Conservation (phyloP, 345 rosid species). For the Cardamine chenopodiifolia region DNA sequence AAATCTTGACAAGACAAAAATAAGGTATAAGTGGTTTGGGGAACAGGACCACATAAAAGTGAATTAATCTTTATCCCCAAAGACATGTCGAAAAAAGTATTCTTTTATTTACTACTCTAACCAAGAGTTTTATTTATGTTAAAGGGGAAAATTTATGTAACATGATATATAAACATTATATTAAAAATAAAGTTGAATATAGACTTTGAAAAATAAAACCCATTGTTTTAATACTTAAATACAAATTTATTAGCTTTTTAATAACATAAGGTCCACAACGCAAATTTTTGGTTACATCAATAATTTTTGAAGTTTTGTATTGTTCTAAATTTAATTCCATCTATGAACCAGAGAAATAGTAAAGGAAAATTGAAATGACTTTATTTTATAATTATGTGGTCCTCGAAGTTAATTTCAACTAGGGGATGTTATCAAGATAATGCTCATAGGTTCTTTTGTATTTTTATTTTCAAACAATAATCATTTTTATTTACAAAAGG, state of each 20-base stretch:
- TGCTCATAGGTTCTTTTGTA: conserved; percentile 20
- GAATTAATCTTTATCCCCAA: conserved; percentile 25
- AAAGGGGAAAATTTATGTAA: background rate
- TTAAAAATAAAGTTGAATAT: background rate
- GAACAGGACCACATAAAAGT: conserved; percentile 35
- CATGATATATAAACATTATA: background rate
- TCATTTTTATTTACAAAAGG: conserved; percentile 9
- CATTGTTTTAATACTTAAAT: background rate
- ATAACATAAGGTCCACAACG: background rate
- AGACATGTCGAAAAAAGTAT: background rate
- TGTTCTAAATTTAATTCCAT: background rate
- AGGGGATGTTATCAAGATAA: conserved; percentile 26
- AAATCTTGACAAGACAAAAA: conserved; percentile 20
- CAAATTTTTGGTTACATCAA: background rate
- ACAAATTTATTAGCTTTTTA: background rate
- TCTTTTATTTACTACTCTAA: background rate
- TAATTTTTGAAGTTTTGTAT: background rate
- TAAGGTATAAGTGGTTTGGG: conserved; percentile 26
- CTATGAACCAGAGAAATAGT: background rate
- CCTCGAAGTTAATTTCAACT: conserved; percentile 26
- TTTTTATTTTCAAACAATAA: background rate
- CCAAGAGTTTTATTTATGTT: too few relatives aligned
- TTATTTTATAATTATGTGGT: conserved; percentile 20
- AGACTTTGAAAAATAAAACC: background rate
- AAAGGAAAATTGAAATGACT: background rate